phyloP scores from a whole-genome alignment of 2,329 filamentous ascomycete species.

The Bretziella fagacearum region DNA sequence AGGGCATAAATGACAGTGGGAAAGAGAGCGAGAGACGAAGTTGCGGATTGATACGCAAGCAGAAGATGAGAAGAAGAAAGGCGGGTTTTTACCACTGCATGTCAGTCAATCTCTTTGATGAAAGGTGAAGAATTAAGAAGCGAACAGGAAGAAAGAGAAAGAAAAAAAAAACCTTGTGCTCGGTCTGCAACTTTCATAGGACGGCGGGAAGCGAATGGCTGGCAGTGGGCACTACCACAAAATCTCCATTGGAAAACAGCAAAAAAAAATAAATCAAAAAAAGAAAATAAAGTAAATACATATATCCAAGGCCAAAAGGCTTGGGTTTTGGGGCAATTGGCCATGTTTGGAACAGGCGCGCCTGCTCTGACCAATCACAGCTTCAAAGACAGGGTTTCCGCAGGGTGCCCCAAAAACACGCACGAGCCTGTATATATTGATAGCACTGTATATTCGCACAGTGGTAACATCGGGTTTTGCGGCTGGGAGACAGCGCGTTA shows the following conservation, averaged over 20 bases:
- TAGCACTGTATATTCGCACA: neutral
- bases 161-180: neutral
- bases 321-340: slow-evolving; percentile 8
- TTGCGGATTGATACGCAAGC: neutral
- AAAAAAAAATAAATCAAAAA: slow-evolving; percentile 5
- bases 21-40: neutral
- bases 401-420: slow-evolving; percentile 9
- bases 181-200: neutral
- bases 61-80: neutral
- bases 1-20: slow-evolving; percentile 5
- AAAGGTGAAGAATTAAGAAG: neutral
- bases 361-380: slow-evolving; percentile 13
- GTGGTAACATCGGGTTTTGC: slow-evolving; percentile 1
- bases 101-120: neutral
- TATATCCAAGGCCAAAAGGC: too few relatives aligned
- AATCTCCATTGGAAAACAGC: neutral
- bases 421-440: slow-evolving; percentile 1
- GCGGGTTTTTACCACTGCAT: neutral
- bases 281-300: neutral
- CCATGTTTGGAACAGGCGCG: slow-evolving; percentile 12
- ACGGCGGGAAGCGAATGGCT: slow-evolving; percentile 4
- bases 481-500: neutral
- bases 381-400: neutral
- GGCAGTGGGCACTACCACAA: neutral
- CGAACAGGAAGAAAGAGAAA: neutral